A percentile compares a stretch with the other conserved stretches of the same genome.
These are phyloP conservation scores for Boletus fagicola DNA, from an alignment of 768 basidiomycete species.

Conservation along the genomic window DNA sequence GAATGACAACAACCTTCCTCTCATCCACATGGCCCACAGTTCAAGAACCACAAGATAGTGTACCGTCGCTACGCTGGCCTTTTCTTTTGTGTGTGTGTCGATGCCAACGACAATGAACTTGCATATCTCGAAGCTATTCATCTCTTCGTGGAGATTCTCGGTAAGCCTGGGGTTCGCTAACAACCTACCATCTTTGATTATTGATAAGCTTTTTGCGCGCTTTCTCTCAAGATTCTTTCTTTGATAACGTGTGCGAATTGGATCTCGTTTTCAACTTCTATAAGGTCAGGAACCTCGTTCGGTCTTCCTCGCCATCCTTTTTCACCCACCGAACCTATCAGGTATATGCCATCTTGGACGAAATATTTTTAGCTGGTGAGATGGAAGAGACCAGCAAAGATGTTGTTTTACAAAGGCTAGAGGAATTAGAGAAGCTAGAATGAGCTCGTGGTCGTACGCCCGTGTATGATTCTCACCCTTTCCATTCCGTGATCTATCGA, in stretches of 20 bases:
- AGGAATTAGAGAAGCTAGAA: conserved; percentile 91
- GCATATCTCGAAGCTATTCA: conserved; percentile 98
- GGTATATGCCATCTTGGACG: conserved; percentile 98
- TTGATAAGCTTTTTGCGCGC: neutral
- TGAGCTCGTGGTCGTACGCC: conserved; percentile 34
- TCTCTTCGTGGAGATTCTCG: conserved; percentile 95
- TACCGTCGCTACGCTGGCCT: conserved; percentile 96
- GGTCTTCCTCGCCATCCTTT: neutral
- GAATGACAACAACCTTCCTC: neutral
- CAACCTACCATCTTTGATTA: neutral
- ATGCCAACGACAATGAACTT: conserved; percentile 97
- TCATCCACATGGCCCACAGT: conserved; percentile 47
- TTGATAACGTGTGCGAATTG: conserved; percentile 97
- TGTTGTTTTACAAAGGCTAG: conserved; percentile 86
- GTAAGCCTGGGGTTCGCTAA: conserved; percentile 43
- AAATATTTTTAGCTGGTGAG: conserved; percentile 97
- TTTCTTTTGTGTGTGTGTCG: conserved; percentile 97
- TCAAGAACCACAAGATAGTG: conserved; percentile 96
- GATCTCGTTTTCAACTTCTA: conserved; percentile 99
- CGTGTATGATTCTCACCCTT: conserved; percentile 7
- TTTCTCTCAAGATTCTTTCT: conserved; percentile 77
- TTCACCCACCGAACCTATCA: conserved; percentile 28
- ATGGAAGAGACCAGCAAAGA: conserved; percentile 98
- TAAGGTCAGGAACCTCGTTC: conserved; percentile 52
- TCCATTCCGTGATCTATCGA: conserved; percentile 6